phyloP scores from a whole-genome alignment of 192 early-diverging fungal genomes.

The Coemansia sp. region DNA sequence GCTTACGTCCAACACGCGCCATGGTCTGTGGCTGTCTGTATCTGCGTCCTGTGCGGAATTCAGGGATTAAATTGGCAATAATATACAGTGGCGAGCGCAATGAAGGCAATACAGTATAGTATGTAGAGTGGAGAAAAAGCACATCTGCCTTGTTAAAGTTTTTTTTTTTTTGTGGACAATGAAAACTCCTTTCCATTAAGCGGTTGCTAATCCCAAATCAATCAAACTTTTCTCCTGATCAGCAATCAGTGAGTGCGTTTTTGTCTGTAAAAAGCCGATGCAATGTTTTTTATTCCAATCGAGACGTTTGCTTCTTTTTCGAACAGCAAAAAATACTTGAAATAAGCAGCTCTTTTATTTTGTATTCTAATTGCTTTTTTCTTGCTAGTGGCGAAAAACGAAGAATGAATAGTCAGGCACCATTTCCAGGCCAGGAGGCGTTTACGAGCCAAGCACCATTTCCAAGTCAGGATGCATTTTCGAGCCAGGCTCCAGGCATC shows the following conservation, averaged over 20 bases:
- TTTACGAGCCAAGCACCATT: not conserved
- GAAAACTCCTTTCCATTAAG: too few relatives aligned
- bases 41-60: not conserved
- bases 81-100: too few relatives aligned
- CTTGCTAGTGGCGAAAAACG: not conserved
- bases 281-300: not conserved
- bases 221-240: slow-evolving; percentile 14
- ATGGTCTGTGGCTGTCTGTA: slow-evolving; percentile 14
- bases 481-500: not conserved
- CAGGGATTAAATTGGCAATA: not conserved
- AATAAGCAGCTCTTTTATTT: too few relatives aligned
- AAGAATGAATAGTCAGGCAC: not conserved
- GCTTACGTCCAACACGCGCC: slow-evolving; percentile 48
- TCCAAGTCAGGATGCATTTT: slow-evolving; percentile 6
- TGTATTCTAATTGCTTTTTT: not conserved
- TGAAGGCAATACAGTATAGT: too few relatives aligned
- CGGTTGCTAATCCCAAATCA: not conserved
- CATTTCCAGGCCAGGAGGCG: too few relatives aligned
- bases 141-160: too few relatives aligned
- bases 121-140: too few relatives aligned
- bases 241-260: not conserved
- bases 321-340: too few relatives aligned
- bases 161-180: too few relatives aligned
- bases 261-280: not conserved
- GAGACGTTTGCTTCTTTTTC: not conserved